phyloP scores from a whole-genome alignment of 2,329 filamentous ascomycete genomes.

The Tympanopsis confertula region DNA sequence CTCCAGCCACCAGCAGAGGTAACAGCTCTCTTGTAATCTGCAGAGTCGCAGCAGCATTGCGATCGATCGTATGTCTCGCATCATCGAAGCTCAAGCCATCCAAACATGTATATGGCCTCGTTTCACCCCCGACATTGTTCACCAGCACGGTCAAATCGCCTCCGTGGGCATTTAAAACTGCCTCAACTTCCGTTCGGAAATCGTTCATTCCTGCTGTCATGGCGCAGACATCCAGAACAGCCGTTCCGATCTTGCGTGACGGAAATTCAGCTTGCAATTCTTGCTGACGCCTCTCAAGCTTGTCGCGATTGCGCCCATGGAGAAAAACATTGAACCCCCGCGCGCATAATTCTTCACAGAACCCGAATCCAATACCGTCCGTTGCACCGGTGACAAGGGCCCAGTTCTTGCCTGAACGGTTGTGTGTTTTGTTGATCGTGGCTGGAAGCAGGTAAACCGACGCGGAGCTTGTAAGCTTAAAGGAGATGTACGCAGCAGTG shows the following conservation, averaged over 20 bases:
- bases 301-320: not conserved
- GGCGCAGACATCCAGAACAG: not conserved
- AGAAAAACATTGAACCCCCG: constrained; percentile 1
- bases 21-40: not conserved
- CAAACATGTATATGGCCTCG: not conserved
- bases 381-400: not conserved
- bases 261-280: not conserved
- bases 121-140: not conserved
- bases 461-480: too few species aligned
- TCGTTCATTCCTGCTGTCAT: too few species aligned
- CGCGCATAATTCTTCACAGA: not conserved
- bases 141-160: not conserved
- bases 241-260: not conserved
- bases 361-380: not conserved
- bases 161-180: not conserved
- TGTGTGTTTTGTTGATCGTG: too few species aligned
- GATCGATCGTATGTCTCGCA: not conserved
- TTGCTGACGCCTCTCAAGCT: not conserved
- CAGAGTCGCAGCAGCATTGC: not conserved
- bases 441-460: too few species aligned
- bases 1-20: not conserved
- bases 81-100: not conserved
- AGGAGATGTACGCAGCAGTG: too few species aligned
- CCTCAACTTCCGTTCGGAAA: too few species aligned
- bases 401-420: too few species aligned